Conservation (phyloP, 129 eudicot species). For the carrot (Daucus carota) region DH1_v3.0 NC_030382.2:39531001-39531500, state of each 20-base stretch:
- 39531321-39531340: no score
- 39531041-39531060: constrained; percentile 49
- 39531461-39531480: background rate
- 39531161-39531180: no score
- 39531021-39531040: constrained; percentile 68
- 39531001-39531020: constrained; percentile 62
- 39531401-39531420: background rate
- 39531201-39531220: no score
- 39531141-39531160: background rate
- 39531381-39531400: background rate
- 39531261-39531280: background rate
- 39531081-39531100: constrained; percentile 19
- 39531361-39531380: background rate
- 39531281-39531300: background rate
- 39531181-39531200: background rate
- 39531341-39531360: background rate
- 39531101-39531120: background rate
- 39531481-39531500: background rate
- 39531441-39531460: background rate
- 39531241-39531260: background rate
- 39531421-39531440: no score
- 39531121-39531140: background rate
- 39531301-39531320: background rate
- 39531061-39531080: constrained; percentile 50
- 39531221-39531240: background rate